Conservation (phyloP, 345 rosid genomes). For the Bruguiera sexangula region DNA sequence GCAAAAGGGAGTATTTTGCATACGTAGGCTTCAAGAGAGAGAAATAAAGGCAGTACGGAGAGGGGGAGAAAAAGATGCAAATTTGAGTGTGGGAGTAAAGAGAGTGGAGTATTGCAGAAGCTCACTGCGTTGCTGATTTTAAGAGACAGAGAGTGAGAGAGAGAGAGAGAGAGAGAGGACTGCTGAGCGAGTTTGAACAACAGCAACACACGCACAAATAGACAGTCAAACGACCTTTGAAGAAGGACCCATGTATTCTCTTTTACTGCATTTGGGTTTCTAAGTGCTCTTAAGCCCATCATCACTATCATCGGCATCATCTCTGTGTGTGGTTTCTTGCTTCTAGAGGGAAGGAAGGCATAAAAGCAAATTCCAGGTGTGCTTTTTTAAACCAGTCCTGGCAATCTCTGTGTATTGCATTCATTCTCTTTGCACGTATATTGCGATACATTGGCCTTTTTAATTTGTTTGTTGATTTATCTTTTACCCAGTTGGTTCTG, state of each 20-base stretch:
- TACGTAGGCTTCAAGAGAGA: conserved; percentile 6
- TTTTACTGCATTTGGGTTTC: conserved; percentile 25
- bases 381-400: neutral
- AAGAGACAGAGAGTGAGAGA: conserved; percentile 14
- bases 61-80: neutral
- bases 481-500: too few species aligned
- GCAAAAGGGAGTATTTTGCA: conserved; percentile 14
- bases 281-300: neutral
- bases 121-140: conserved; percentile 37
- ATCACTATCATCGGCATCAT: neutral
- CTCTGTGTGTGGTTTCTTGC: neutral
- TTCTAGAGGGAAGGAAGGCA: neutral
- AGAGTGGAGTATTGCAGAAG: conserved; percentile 31
- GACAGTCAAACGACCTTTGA: conserved; percentile 7
- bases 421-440: too few species aligned
- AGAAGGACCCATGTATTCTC: neutral
- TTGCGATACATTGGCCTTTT: too few species aligned
- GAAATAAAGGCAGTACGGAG: too few species aligned
- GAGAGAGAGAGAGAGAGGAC: conserved; percentile 2
- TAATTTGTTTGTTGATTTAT: too few species aligned
- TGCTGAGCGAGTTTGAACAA: conserved; percentile 24
- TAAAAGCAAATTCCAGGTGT: conserved; percentile 2
- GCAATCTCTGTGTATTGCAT: too few species aligned
- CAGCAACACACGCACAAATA: neutral
- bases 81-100: neutral